Conservation (phyloP, 164 flowering plant genomes). For the Paratinospora sagittata region DNA sequence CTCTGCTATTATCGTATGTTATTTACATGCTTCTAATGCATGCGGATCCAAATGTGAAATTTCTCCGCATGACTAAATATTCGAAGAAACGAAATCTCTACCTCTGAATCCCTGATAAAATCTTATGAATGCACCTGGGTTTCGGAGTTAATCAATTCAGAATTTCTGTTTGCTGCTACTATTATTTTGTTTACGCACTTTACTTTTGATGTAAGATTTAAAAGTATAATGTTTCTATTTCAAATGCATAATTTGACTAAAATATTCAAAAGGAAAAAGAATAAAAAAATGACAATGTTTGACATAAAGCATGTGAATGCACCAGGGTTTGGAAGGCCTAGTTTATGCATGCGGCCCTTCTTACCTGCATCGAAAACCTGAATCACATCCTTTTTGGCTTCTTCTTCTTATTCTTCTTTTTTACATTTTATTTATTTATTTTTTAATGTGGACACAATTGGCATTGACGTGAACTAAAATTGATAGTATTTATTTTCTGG, state of each 20-base stretch:
- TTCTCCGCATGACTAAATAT: background rate
- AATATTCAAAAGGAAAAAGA: no score
- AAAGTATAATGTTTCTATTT: no score
- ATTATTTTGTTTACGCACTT: no score
- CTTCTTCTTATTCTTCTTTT: no score
- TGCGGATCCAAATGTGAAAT: background rate
- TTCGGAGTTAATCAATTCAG: no score
- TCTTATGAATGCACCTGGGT: no score
- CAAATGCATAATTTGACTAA: no score
- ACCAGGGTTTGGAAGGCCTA: background rate
- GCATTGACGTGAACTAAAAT: slow-evolving; percentile 4
- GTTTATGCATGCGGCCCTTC: background rate
- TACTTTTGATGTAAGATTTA: no score
- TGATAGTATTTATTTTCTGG: slow-evolving; percentile 11
- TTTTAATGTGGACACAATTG: background rate
- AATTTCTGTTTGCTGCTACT: no score
- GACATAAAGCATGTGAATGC: background rate
- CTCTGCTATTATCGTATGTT: background rate
- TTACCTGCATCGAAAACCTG: no score
- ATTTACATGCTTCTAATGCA: background rate
- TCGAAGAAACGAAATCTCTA: background rate
- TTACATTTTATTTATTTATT: background rate
- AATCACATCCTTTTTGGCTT: no score
- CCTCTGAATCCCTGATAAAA: background rate
- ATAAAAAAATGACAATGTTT: no score